A percentile compares a stretch with the other conserved stretches of the same genome.
phyloP scores from a whole-genome alignment of 1,139 yeast genomes.

The Pichia kudriavzevii region DNA sequence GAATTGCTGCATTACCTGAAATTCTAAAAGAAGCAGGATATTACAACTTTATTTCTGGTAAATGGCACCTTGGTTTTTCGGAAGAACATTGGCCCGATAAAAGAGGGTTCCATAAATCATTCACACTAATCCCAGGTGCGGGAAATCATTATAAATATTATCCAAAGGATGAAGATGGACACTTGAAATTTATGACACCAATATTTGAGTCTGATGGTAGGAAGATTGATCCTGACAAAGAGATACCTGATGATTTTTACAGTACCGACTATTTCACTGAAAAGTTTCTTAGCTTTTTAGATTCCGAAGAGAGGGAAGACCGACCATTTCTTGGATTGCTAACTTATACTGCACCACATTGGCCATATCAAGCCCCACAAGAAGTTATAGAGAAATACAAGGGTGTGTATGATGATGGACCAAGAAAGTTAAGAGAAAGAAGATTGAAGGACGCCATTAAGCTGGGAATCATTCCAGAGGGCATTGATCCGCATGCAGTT shows the following conservation, averaged over 20 bases:
- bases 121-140: constrained; percentile 49
- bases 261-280: constrained; percentile 40
- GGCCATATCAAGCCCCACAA: constrained; percentile 54
- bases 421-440: constrained; percentile 34
- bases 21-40: constrained; percentile 42
- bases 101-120: constrained; percentile 46
- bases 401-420: constrained; percentile 45
- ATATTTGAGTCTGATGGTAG: constrained; percentile 34
- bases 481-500: constrained; percentile 40
- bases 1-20: constrained; percentile 49
- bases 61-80: constrained; percentile 50
- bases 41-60: constrained; percentile 46
- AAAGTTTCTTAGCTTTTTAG: constrained; percentile 34
- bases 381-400: constrained; percentile 40
- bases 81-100: constrained; percentile 44
- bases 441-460: constrained; percentile 36
- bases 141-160: constrained; percentile 50
- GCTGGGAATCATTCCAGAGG: constrained; percentile 39
- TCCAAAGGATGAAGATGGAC: constrained; percentile 29
- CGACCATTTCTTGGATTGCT: constrained; percentile 46
- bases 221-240: constrained; percentile 30
- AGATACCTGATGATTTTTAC: constrained; percentile 41
- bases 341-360: constrained; percentile 55
- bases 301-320: constrained; percentile 29
- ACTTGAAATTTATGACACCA: constrained; percentile 30